Evolutionary conservation across 2,329 filamentous ascomycete genomes (phyloP), one percentile per base, ranked within the genome.

Genomic region (Clonostachys rosea): DNA sequence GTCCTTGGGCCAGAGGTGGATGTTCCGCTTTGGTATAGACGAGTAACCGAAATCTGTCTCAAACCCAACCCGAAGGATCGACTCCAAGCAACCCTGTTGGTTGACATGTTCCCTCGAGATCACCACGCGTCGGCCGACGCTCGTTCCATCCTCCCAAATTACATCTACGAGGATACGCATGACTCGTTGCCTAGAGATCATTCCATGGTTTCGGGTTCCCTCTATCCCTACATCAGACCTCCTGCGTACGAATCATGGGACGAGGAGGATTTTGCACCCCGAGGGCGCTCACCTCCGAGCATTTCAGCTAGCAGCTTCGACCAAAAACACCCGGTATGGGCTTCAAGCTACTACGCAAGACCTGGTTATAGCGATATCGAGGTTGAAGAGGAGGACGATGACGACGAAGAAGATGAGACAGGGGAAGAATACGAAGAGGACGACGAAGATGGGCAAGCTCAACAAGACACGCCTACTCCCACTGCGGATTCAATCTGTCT

Each of bases 1-100:
- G 71, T 70, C 18, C 68, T 86, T 10, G 68, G 74, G 5, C 61
- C 82, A 6, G 78, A 81, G 44, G 64, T 76, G 11, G 74, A 84
- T 24, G 77, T 95, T 9, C 94, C 94, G 0, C 72, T 76, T 12
- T 97, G 91, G 76, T 97, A 89, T 64, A 81, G 83, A 50, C 74
- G 79, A 14, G 75, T 96, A 43, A 83, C 95, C 36, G 78, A 84
- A 46, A 83, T 83, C 14, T 97, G 92, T 61, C 73, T 97, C 45
- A 86, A 81, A 52, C 76, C 85, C 30, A 76, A 84, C 49, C 92
- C 94, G 7, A 82, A 87, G 48, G 71, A 81, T 47, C 81, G 94
- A 44, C 70, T 83, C 11, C 83, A 89, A 44, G 92, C 94, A 5
- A 81, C 83, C 43, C 77, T 84, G 24, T 75, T 97, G 13, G 71